Conservation (phyloP, 2,329 filamentous ascomycete species). For the Aspergillus sp. region DNA sequence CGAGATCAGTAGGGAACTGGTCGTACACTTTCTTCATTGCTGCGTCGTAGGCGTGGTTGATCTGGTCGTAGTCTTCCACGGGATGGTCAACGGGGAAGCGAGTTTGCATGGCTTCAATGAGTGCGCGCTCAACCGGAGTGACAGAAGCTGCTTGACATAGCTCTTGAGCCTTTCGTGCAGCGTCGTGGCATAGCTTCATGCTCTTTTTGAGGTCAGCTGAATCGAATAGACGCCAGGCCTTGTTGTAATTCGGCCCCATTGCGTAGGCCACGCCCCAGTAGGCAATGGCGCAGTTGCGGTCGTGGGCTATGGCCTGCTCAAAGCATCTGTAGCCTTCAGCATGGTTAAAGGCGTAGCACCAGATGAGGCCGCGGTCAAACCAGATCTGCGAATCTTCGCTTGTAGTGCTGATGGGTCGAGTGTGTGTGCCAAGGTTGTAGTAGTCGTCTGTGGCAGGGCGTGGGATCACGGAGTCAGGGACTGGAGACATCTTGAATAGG, state of each 20-base stretch:
- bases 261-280: constrained; percentile 56
- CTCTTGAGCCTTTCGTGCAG: constrained; percentile 27
- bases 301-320: constrained; percentile 26
- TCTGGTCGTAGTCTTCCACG: constrained; percentile 51
- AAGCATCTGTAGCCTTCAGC: constrained; percentile 36
- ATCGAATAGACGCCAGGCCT: constrained; percentile 72
- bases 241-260: constrained; percentile 74
- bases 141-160: too few species aligned
- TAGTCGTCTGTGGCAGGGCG: constrained; percentile 15
- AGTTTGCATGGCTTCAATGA: constrained; percentile 53
- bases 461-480: too few species aligned
- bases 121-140: background rate
- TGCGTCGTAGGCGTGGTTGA: constrained; percentile 61
- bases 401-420: constrained; percentile 38
- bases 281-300: constrained; percentile 36
- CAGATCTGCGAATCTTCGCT: constrained; percentile 38
- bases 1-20: constrained; percentile 55
- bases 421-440: constrained; percentile 36
- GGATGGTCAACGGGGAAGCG: constrained; percentile 59
- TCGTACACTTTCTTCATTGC: constrained; percentile 59
- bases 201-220: constrained; percentile 55
- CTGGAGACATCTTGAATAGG: too few species aligned
- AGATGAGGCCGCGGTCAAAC: constrained; percentile 43
- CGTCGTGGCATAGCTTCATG: constrained; percentile 49
- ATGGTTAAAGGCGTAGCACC: constrained; percentile 43